These are phyloP conservation scores for Wickerhamiella vanderwaltii DNA, from an alignment of 805 yeast genomes.

Conservation along the genomic window DNA sequence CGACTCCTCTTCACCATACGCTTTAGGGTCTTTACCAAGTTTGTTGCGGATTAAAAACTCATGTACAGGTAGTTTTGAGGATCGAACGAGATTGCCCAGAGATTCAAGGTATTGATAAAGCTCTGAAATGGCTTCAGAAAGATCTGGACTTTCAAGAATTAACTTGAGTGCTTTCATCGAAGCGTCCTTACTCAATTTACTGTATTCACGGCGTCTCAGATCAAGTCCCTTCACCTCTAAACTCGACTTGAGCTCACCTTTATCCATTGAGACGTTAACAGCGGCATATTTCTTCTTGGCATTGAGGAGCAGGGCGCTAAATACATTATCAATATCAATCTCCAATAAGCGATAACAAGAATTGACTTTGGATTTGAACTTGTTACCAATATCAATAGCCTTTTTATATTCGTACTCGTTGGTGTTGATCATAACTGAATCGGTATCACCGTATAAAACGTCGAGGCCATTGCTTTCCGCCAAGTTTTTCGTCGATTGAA, in stretches of 20 bases:
- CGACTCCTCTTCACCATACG: constrained; percentile 67
- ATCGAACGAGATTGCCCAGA: constrained; percentile 44
- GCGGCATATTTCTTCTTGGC: constrained; percentile 99
- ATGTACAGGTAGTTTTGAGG: constrained; percentile 49
- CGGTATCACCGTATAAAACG: constrained; percentile 97
- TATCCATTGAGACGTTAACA: constrained; percentile 44
- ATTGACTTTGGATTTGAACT: constrained; percentile 74
- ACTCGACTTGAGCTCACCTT: constrained; percentile 42
- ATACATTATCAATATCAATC: constrained; percentile 90
- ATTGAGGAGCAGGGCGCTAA: constrained; percentile 69
- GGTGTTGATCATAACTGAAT: constrained; percentile 96
- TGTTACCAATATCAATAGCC: constrained; percentile 72
- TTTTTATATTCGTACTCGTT: constrained; percentile 56
- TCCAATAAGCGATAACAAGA: constrained; percentile 79
- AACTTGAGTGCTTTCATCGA: constrained; percentile 64
- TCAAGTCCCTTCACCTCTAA: constrained; percentile 94
- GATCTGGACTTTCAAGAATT: constrained; percentile 61
- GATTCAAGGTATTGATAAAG: constrained; percentile 61
- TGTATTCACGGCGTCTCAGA: constrained; percentile 92
- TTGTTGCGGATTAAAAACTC: constrained; percentile 74
- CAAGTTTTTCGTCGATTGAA: constrained; percentile 81
- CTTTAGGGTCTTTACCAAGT: constrained; percentile 76
- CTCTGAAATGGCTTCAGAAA: constrained; percentile 52
- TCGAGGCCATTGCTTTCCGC: constrained; percentile 72
- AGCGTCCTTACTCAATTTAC: constrained; percentile 82